A percentile compares a stretch with the other conserved stretches of the same genome.
These are phyloP conservation scores for Whalleya microplaca DNA, from an alignment of 2,329 filamentous ascomycete species.

Conservation along the genomic window DNA sequence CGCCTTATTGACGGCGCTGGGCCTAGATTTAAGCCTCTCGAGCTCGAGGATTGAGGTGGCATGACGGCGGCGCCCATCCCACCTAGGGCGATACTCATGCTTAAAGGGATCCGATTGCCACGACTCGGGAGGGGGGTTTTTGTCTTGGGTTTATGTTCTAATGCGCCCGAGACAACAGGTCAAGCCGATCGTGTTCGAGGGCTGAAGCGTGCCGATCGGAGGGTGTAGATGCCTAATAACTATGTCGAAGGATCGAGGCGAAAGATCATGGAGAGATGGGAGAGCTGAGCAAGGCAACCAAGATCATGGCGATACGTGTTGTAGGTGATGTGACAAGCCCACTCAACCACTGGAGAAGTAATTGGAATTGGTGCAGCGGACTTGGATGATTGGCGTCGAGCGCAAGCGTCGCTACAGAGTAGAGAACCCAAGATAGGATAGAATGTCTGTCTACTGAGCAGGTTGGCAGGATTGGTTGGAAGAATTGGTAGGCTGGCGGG, in stretches of 20 bases:
- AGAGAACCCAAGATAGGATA: too few relatives aligned
- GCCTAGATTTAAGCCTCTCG: slow-evolving; percentile 34
- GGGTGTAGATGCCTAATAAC: slow-evolving; percentile 19
- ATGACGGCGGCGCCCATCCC: slow-evolving; percentile 37
- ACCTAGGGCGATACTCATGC: slow-evolving; percentile 36
- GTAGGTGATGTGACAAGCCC: not conserved
- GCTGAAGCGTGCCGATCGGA: slow-evolving; percentile 17
- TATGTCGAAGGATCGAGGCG: slow-evolving; percentile 14
- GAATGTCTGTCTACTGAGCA: too few relatives aligned
- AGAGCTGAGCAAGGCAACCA: slow-evolving; percentile 10
- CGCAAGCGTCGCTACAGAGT: too few relatives aligned
- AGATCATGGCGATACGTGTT: slow-evolving; percentile 20
- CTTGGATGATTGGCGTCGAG: slow-evolving; percentile 2
- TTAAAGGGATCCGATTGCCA: slow-evolving; percentile 1
- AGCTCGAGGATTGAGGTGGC: slow-evolving; percentile 33
- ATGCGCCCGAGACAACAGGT: slow-evolving; percentile 16
- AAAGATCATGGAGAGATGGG: slow-evolving; percentile 21
- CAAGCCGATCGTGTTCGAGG: slow-evolving; percentile 25
- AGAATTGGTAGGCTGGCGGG: slow-evolving; percentile 14
- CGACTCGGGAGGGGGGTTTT: slow-evolving; percentile 2
- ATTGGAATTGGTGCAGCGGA: slow-evolving; percentile 4
- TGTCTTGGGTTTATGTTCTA: too few relatives aligned
- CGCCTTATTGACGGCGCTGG: slow-evolving; percentile 35
- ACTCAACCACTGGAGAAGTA: not conserved
- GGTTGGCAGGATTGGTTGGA: too few relatives aligned